Percentiles rank a stretch among this genome's conserved stretches.
These are phyloP conservation scores for Cadophora sp. DNA, from an alignment of 2,329 filamentous ascomycete genomes.

Conservation along the genomic window DNA sequence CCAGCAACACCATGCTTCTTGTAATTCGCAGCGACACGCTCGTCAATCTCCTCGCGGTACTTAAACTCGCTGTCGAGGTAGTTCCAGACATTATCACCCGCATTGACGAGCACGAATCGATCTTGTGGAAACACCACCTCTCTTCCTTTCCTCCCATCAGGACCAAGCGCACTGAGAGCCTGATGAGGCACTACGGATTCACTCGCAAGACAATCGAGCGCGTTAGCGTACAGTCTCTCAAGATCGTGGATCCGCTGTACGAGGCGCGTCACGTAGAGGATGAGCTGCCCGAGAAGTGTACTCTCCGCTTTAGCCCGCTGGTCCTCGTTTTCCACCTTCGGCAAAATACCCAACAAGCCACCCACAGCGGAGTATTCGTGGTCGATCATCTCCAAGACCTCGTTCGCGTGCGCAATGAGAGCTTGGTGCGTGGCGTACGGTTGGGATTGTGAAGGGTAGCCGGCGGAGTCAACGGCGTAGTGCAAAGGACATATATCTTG, in stretches of 20 bases:
- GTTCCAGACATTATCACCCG: slow-evolving; percentile 57
- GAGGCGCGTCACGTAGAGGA: slow-evolving; percentile 60
- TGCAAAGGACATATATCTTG: slow-evolving; percentile 41
- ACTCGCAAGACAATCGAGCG: slow-evolving; percentile 56
- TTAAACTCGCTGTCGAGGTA: slow-evolving; percentile 56
- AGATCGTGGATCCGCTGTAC: slow-evolving; percentile 63
- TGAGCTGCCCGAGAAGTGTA: slow-evolving; percentile 63
- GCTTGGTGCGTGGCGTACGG: slow-evolving; percentile 43
- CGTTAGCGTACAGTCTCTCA: slow-evolving; percentile 59
- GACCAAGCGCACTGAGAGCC: slow-evolving; percentile 59
- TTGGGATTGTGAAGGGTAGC: slow-evolving; percentile 26
- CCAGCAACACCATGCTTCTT: slow-evolving; percentile 50
- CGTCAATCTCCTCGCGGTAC: slow-evolving; percentile 42
- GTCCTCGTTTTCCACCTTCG: slow-evolving; percentile 48
- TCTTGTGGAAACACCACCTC: slow-evolving; percentile 62
- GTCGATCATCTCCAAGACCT: slow-evolving; percentile 64
- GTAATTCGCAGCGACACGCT: slow-evolving; percentile 51
- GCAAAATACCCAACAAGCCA: slow-evolving; percentile 62
- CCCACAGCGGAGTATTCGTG: slow-evolving; percentile 63
- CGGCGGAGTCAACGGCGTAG: slow-evolving; percentile 12
- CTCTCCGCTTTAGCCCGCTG: slow-evolving; percentile 55
- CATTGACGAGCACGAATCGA: slow-evolving; percentile 61
- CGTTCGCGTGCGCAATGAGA: slow-evolving; percentile 63
- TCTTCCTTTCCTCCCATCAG: slow-evolving; percentile 55
- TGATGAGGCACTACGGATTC: slow-evolving; percentile 59